Percentiles rank a stretch among this genome's conserved stretches.
phyloP scores from a whole-genome alignment of 2,329 filamentous ascomycete species.

The Claviceps sorghi region DNA sequence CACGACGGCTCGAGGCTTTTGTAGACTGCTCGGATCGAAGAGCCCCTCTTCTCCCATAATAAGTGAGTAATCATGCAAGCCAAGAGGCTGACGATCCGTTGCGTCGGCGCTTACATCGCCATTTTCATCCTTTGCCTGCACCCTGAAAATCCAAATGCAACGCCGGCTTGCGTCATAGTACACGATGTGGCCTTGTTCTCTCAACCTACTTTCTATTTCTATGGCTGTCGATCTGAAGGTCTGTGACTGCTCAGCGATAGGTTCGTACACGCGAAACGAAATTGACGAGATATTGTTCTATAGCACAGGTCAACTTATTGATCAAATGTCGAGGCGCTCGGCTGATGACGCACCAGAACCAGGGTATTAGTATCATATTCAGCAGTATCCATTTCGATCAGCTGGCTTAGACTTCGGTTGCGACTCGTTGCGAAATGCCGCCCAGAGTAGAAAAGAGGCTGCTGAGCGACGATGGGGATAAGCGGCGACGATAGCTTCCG shows the following conservation, averaged over 20 bases:
- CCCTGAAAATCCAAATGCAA: conserved; percentile 40
- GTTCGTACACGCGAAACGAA: conserved; percentile 40
- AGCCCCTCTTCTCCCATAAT: conserved; percentile 32
- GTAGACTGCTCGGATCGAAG: conserved; percentile 34
- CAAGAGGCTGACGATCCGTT: conserved; percentile 25
- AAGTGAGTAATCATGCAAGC: conserved; percentile 30
- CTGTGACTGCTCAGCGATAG: conserved; percentile 27
- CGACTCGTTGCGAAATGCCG: conserved; percentile 2
- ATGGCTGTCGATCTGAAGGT: conserved; percentile 31
- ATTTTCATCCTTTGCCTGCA: conserved; percentile 27
- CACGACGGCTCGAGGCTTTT: conserved; percentile 26
- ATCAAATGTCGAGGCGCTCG: background rate
- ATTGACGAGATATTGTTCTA: conserved; percentile 44
- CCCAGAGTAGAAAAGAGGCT: background rate
- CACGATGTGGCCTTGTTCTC: conserved; percentile 38
- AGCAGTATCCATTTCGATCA: conserved; percentile 45
- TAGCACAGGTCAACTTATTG: conserved; percentile 6
- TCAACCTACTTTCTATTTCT: conserved; percentile 36
- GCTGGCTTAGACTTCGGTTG: conserved; percentile 7
- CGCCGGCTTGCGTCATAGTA: conserved; percentile 35
- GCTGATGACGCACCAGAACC: conserved; percentile 33
- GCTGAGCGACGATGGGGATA: conserved; percentile 4
- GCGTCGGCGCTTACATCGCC: conserved; percentile 9
- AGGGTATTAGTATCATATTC: conserved; percentile 50
- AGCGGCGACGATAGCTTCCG: conserved; percentile 8